Base-by-base conservation (phyloP, 805 yeast genomes). In the Candida dajiaensis region DNA sequence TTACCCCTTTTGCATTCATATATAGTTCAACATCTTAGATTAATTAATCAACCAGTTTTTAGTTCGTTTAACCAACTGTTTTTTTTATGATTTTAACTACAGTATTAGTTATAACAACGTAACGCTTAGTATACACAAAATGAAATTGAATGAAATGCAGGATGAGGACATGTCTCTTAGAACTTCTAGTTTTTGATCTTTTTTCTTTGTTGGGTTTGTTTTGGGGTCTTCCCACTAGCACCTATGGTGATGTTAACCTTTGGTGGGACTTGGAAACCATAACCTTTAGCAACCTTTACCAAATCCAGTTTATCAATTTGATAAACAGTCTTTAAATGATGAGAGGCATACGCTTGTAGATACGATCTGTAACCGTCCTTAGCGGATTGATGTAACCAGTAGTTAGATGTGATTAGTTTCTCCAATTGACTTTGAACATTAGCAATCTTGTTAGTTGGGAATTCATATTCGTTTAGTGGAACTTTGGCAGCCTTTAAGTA, bases 291-390 rank as follows among this genome's bases (percentile, higher is more conserved):
- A 26, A 94, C 97, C 71, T 92, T 94, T 31, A 83, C 92, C 53
- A 94, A 72, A 66, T 94, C 99, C 50, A 94, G 75, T 69, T 90
- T 89, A 68, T 94, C 98, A 58, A 94, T 89, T 70, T 90, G 95
- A 64, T 94, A 94, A 15, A 94, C 99, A 2, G 97, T 87, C 68
- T 94, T 94, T 68, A 94, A 74, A 62, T 90, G 96, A 69, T 94
- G 99, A 20, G 96, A 85, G 7, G 99, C 90, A 63, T 94, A 94
- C 6, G 99, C 98, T 70, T 94, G 99, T 60, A 94, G 75, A 68
- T 94, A 94, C 3, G 98, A 81, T 65, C 97, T 79, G 72, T 94
- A 94, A 50, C 99, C 99, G 63, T 94, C 99, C 68, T 89, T 88
- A 26, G 99, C 99, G 46, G 90, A 77, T 68, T 88, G 95, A 66